Conservation (phyloP, 768 basidiomycete species). For the Scleroderma citrinum region DNA sequence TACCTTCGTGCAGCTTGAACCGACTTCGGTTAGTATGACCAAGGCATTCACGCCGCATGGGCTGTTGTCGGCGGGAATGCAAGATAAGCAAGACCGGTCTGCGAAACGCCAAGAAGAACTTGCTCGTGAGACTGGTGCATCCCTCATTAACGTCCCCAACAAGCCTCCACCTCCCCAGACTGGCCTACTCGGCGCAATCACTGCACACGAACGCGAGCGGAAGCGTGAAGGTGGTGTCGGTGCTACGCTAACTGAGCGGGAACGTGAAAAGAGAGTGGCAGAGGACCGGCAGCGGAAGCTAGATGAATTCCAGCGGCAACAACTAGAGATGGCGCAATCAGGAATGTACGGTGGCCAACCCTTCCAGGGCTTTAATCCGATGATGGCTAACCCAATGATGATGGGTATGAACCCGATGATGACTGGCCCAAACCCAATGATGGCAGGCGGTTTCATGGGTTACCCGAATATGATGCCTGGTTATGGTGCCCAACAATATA, state of each 20-base stretch:
- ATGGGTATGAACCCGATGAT: slow-evolving; percentile 54
- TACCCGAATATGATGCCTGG: slow-evolving; percentile 36
- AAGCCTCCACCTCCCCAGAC: slow-evolving; percentile 94
- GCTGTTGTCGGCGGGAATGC: slow-evolving; percentile 87
- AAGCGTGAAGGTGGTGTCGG: slow-evolving; percentile 95
- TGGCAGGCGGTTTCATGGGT: slow-evolving; percentile 46
- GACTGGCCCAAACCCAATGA: slow-evolving; percentile 47
- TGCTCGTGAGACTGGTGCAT: slow-evolving; percentile 86
- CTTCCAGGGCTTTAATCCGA: slow-evolving; percentile 50
- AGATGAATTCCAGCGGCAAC: slow-evolving; percentile 84
- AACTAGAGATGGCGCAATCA: slow-evolving; percentile 85
- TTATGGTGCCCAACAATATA: slow-evolving; percentile 62
- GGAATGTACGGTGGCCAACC: slow-evolving; percentile 58
- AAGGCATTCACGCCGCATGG: slow-evolving; percentile 96
- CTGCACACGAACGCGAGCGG: slow-evolving; percentile 89
- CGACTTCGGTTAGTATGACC: slow-evolving; percentile 66
- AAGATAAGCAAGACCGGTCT: slow-evolving; percentile 93
- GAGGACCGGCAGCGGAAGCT: slow-evolving; percentile 92
- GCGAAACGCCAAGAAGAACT: slow-evolving; percentile 93
- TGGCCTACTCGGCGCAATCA: slow-evolving; percentile 92
- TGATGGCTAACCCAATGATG: slow-evolving; percentile 71
- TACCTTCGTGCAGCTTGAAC: slow-evolving; percentile 74
- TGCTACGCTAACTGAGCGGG: slow-evolving; percentile 89
- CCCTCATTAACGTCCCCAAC: slow-evolving; percentile 91
- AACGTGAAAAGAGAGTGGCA: slow-evolving; percentile 85